Percentiles rank a stretch among this genome's conserved stretches.
Conservation (phyloP, 805 yeast species). For the Candida patagonica region DNA sequence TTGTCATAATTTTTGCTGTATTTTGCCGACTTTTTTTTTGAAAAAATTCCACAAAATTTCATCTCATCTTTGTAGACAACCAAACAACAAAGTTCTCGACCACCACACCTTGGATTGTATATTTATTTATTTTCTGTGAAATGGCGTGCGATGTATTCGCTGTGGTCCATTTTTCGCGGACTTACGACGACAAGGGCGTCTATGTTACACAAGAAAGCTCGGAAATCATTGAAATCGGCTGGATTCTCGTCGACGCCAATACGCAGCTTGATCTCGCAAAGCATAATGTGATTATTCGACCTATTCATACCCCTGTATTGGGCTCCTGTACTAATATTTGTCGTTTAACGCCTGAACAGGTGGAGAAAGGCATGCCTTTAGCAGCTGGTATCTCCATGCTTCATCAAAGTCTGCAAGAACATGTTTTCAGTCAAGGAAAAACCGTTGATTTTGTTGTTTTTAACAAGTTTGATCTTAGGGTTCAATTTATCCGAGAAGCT, state of each 20-base stretch:
- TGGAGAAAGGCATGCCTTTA: constrained; percentile 47
- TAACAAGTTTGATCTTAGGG: constrained; percentile 63
- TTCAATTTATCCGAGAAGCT: constrained; percentile 73
- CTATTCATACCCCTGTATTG: constrained; percentile 58
- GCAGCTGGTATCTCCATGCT: constrained; percentile 52
- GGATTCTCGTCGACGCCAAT: constrained; percentile 51
- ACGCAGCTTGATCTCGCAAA: constrained; percentile 35
- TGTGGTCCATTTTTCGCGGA: constrained; percentile 52
- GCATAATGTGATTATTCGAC: constrained; percentile 46
- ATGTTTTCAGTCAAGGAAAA: constrained; percentile 31
- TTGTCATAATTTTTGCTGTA: too few relatives aligned
- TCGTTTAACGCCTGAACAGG: constrained; percentile 51
- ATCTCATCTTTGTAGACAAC: too few relatives aligned
- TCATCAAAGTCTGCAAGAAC: constrained; percentile 38
- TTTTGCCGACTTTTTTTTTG: too few relatives aligned
- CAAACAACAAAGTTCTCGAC: too few relatives aligned
- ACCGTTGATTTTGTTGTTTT: constrained; percentile 56
- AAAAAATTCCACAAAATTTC: too few relatives aligned
- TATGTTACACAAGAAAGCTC: constrained; percentile 57
- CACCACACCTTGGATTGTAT: too few relatives aligned
- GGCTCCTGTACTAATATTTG: constrained; percentile 38
- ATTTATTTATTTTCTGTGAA: too few relatives aligned
- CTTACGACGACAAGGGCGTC: constrained; percentile 55
- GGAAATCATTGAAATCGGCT: constrained; percentile 59
- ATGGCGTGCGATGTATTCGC: constrained; percentile 32